A percentile compares a stretch with the other conserved stretches of the same genome.
phyloP scores from a whole-genome alignment of 345 rosid genomes.

The Pistacia vera region DNA sequence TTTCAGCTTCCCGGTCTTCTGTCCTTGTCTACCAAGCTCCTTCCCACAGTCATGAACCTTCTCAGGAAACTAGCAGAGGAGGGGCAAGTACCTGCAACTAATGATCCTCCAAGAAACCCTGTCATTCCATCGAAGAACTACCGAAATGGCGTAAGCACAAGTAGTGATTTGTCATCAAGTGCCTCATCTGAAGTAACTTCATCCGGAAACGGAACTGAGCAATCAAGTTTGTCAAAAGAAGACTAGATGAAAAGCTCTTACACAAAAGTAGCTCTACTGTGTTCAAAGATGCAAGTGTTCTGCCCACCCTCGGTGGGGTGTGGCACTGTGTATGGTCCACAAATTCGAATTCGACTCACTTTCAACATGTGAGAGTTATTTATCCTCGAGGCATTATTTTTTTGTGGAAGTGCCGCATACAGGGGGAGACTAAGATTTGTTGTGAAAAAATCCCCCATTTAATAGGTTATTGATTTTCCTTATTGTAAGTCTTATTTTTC shows the following conservation, averaged over 20 bases:
- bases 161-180: conserved; percentile 44
- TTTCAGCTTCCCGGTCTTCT: conserved; percentile 86
- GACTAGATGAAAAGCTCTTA: conserved; percentile 40
- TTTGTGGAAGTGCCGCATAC: conserved; percentile 37
- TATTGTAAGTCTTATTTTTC: too few relatives aligned
- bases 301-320: conserved; percentile 15
- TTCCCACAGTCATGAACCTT: conserved; percentile 94
- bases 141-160: conserved; percentile 44
- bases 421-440: conserved; percentile 10
- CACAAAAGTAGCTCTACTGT: neutral
- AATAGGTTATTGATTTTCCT: conserved; percentile 16
- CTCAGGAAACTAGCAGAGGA: conserved; percentile 75
- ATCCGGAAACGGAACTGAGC: conserved; percentile 35
- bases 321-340: conserved; percentile 12
- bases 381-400: conserved; percentile 53
- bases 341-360: conserved; percentile 9
- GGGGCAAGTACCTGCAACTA: conserved; percentile 57
- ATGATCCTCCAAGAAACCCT: conserved; percentile 41
- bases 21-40: conserved; percentile 75
- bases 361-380: conserved; percentile 18
- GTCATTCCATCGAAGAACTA: conserved; percentile 35
- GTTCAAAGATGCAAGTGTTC: conserved; percentile 23
- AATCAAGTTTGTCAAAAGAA: conserved; percentile 49
- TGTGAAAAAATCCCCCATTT: conserved; percentile 24
- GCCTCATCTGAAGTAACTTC: conserved; percentile 52